These are phyloP conservation scores for Akanthomyces muscarius DNA, from an alignment of 2,329 filamentous ascomycete genomes.

Conservation along the genomic window DNA sequence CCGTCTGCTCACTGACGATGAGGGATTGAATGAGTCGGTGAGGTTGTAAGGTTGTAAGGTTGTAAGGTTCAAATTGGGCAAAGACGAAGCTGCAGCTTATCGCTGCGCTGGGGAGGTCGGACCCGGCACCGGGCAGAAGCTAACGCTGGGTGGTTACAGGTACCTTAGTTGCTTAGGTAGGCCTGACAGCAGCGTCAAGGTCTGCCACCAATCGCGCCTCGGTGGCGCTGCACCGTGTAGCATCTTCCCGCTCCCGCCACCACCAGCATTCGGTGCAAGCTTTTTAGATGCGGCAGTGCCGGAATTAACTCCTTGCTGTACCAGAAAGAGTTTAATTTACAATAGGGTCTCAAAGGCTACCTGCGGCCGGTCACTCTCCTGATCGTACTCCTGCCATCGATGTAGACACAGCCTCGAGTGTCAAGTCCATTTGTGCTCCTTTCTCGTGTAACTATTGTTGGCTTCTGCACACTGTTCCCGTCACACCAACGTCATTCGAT, in stretches of 20 bases:
- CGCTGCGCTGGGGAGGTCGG: background rate
- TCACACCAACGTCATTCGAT: background rate
- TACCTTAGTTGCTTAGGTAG: background rate
- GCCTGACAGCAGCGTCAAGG: background rate
- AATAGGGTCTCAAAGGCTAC: background rate
- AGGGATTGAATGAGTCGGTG: background rate
- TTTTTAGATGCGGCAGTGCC: background rate
- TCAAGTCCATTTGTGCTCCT: background rate
- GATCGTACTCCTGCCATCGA: background rate
- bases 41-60: background rate
- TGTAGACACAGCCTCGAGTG: background rate
- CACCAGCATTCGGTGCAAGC: background rate
- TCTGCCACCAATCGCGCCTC: background rate
- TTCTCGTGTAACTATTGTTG: background rate
- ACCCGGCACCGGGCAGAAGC: background rate
- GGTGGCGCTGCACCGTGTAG: background rate
- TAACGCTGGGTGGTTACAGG: too few relatives aligned
- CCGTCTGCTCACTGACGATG: background rate
- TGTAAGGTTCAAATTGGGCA: constrained; percentile 12
- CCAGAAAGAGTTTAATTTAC: background rate
- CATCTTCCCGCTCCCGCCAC: background rate
- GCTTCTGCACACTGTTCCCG: background rate
- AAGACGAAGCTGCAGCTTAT: constrained; percentile 13
- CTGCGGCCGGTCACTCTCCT: background rate
- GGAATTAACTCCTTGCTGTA: background rate